Evolutionary conservation across 805 yeast genomes (phyloP).

Genomic region (Suhomyces sp.): DNA sequence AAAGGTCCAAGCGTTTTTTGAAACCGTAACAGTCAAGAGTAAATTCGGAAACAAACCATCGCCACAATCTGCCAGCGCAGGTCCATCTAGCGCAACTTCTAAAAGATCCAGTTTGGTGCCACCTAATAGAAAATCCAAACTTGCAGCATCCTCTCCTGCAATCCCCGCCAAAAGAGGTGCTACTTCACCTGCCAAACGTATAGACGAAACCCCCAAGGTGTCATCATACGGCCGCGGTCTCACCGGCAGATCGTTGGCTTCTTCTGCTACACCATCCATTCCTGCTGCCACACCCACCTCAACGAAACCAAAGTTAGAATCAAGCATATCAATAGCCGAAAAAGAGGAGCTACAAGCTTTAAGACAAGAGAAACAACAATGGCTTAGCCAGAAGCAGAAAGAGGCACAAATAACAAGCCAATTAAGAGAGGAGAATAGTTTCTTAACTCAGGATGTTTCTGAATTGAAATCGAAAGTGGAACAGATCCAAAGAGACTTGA

Average conservation of each 20-base stretch:
- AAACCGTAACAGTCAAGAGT: conserved; percentile 53
- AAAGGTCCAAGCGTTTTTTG: conserved; percentile 61
- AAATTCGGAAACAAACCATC: conserved; percentile 17
- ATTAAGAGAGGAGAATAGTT: conserved; percentile 22
- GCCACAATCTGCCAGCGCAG: conserved; percentile 7
- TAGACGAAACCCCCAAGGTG: conserved; percentile 26
- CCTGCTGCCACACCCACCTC: conserved; percentile 7
- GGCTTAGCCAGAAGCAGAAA: conserved; percentile 28
- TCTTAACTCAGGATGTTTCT: conserved; percentile 23
- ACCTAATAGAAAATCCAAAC: conserved; percentile 8
- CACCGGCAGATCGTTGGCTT: conserved; percentile 41
- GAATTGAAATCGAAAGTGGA: conserved; percentile 31
- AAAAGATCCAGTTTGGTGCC: conserved; percentile 5
- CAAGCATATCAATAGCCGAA: conserved; percentile 23
- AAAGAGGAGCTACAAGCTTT: conserved; percentile 48
- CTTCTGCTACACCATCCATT: conserved; percentile 16
- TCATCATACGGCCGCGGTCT: conserved; percentile 35
- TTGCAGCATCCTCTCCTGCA: conserved; percentile 21
- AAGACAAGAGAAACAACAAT: conserved; percentile 50
- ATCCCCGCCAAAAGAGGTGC: conserved; percentile 70
- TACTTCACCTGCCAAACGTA: conserved; percentile 61
- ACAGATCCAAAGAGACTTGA: conserved; percentile 47
- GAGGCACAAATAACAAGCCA: conserved; percentile 22
- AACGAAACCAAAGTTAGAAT: conserved; percentile 11
- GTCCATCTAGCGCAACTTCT: conserved; percentile 6